Base-by-base conservation (phyloP, 805 yeast species). In the Diddensiella caesifluorescens region DNA sequence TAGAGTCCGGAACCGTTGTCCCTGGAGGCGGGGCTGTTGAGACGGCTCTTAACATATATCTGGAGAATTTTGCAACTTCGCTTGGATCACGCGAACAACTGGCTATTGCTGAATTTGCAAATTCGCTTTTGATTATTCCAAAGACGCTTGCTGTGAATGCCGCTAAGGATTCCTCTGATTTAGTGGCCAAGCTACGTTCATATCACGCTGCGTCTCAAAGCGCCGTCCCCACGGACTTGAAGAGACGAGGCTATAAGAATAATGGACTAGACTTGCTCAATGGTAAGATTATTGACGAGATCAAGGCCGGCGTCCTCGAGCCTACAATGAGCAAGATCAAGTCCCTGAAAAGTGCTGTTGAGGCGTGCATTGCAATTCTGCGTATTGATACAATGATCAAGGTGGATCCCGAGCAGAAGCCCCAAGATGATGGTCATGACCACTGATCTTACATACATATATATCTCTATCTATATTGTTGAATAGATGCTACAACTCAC, bases 21-120 rank as follows among this genome's bases (percentile, higher is more conserved):
- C 97, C 98, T 32, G 99, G 99, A 48, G 99, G 99, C 51, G 99
- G 99, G 47, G 94, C 95, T n/a, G 98, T 92, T 26, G 99, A 92
- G 68, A 75, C 95, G 39, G 97, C 97, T 2, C 74, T 92, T 59
- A 89, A 88, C 68, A 88, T 92, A 40, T 92, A 86, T 63, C 71
- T 92, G 61, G 98, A 92, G 65, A 90, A 86, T 62, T 92, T 92
- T 65, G 98, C 98, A 38, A 92, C 97, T 5, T 88, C 97, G 1
- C 90, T 92, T 39, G 97, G 97, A 2, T 86, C 96, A 15, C 79
- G 98, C 59, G 98, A 92, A 65, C 98, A 92, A 64, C 74, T 92
- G 57, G 97, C 98, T 13, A 92, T 92, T 67, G 95, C 97, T 1
- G 98, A 90, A 68, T 92, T 92, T 71, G 97, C 98, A 27, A 74